Conservation (phyloP, 768 basidiomycete genomes). For the Tulasnella sp. region DNA sequence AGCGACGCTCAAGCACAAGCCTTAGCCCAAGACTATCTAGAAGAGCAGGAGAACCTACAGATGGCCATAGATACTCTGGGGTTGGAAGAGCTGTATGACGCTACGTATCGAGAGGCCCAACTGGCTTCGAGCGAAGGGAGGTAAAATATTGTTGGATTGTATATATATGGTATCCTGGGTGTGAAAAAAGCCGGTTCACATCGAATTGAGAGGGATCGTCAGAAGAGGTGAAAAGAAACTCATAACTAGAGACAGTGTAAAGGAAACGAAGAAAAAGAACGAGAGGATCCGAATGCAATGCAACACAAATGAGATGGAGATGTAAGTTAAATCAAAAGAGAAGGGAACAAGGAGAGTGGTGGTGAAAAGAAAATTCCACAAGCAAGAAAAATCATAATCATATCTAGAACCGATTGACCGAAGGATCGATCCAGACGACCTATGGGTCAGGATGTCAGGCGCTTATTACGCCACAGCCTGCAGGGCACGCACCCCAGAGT, state of each 20-base stretch:
- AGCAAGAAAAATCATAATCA: slow-evolving; percentile 62
- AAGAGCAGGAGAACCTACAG: background rate
- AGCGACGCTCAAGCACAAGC: slow-evolving; percentile 4
- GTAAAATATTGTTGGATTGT: slow-evolving; percentile 7
- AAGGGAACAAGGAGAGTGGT: slow-evolving; percentile 30
- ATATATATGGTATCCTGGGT: slow-evolving; percentile 4
- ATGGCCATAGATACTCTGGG: background rate
- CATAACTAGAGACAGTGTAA: background rate
- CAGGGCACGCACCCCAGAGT: slow-evolving; percentile 49
- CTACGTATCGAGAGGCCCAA: background rate
- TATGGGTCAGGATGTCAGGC: background rate
- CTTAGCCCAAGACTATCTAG: background rate
- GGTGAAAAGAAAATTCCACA: slow-evolving; percentile 69
- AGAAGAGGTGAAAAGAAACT: background rate
- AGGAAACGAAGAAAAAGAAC: background rate
- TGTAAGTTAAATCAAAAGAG: background rate
- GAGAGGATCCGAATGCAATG: slow-evolving; percentile 4
- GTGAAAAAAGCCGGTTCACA: slow-evolving; percentile 1
- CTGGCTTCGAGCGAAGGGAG: background rate
- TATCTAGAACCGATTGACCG: slow-evolving; percentile 10
- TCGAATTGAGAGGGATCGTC: background rate
- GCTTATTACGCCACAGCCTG: background rate
- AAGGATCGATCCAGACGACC: slow-evolving; percentile 11
- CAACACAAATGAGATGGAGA: slow-evolving; percentile 2
- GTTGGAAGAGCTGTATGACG: slow-evolving; percentile 9